Conservation (phyloP, 345 rosid genomes). For the Noccaea bulbosa region DNA sequence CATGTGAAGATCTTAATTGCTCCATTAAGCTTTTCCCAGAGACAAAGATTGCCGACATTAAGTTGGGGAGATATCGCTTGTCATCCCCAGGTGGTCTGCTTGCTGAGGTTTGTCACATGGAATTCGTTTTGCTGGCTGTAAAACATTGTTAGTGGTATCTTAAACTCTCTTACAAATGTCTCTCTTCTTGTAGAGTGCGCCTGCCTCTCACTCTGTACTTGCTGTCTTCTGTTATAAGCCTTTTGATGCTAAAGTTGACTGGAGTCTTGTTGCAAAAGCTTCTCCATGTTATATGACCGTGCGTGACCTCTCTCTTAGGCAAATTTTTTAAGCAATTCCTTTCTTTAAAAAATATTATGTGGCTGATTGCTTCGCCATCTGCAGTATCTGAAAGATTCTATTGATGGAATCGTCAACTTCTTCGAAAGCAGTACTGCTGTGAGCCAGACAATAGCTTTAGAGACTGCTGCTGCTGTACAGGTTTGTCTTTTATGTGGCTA, state of each 20-base stretch:
- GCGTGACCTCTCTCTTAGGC: slow-evolving; percentile 41
- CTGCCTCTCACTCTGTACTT: slow-evolving; percentile 67
- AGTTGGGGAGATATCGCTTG: slow-evolving; percentile 82
- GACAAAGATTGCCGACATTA: slow-evolving; percentile 81
- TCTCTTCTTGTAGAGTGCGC: slow-evolving; percentile 80
- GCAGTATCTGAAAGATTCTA: slow-evolving; percentile 92
- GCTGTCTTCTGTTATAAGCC: slow-evolving; percentile 93
- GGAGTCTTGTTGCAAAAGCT: slow-evolving; percentile 95
- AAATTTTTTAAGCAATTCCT: slow-evolving; percentile 18
- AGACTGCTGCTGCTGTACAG: slow-evolving; percentile 98
- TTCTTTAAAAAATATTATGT: not conserved
- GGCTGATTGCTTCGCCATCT: slow-evolving; percentile 32
- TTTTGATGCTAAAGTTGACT: slow-evolving; percentile 89
- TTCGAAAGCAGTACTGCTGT: slow-evolving; percentile 80
- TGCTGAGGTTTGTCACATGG: slow-evolving; percentile 69
- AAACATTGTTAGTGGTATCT: slow-evolving; percentile 28
- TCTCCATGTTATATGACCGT: slow-evolving; percentile 98
- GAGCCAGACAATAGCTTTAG: slow-evolving; percentile 91
- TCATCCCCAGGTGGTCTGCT: slow-evolving; percentile 93
- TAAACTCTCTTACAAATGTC: slow-evolving; percentile 11
- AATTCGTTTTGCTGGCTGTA: slow-evolving; percentile 24
- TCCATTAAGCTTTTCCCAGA: slow-evolving; percentile 87
- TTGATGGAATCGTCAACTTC: slow-evolving; percentile 73
- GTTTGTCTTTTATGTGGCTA: slow-evolving; percentile 49
- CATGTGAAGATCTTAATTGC: slow-evolving; percentile 82